Conservation (phyloP, 2,329 filamentous ascomycete species). For the Trichoderma breve region DNA sequence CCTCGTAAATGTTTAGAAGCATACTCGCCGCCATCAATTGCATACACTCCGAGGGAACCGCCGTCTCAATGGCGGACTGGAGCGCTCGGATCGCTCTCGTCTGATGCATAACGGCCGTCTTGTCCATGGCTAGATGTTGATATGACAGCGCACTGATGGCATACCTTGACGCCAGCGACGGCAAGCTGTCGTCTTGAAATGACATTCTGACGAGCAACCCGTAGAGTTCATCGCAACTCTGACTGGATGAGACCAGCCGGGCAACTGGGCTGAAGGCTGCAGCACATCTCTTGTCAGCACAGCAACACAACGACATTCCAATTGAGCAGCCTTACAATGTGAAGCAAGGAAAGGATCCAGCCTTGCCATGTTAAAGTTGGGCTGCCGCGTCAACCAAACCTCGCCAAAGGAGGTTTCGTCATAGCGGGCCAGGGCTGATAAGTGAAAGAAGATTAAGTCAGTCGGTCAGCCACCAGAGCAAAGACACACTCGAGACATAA, state of each 20-base stretch:
- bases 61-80: constrained; percentile 17
- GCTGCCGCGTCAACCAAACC: neutral
- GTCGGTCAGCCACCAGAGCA: neutral
- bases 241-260: constrained; percentile 11
- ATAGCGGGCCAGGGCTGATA: neutral
- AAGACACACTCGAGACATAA: neutral
- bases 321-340: neutral
- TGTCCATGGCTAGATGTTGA: constrained; percentile 1
- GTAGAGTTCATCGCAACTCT: constrained; percentile 1
- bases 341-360: constrained; percentile 10
- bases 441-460: neutral
- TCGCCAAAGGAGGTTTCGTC: neutral
- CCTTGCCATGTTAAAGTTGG: neutral
- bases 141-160: constrained; percentile 17
- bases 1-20: constrained; percentile 17
- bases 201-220: constrained; percentile 13
- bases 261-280: constrained; percentile 7
- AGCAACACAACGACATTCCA: accelerated
- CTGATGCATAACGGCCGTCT: constrained; percentile 14
- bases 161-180: constrained; percentile 14
- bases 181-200: constrained; percentile 5
- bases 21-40: constrained; percentile 19
- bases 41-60: neutral
- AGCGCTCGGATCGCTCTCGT: constrained; percentile 6
- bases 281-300: neutral